phyloP scores from a whole-genome alignment of 176 grass and related monocot genomes.

The Avena sativa region DNA sequence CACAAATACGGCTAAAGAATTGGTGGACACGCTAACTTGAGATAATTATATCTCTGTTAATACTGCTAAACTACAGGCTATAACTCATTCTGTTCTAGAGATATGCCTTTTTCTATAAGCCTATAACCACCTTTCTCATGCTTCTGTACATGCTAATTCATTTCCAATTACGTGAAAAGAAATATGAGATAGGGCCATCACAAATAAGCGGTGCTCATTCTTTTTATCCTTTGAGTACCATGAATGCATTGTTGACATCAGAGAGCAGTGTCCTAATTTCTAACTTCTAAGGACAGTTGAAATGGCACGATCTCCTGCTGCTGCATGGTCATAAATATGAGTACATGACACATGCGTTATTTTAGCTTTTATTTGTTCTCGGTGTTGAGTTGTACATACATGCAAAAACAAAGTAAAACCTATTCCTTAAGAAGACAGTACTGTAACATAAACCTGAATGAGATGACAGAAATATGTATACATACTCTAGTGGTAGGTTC shows the following conservation, averaged over 20 bases:
- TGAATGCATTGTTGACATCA: neutral
- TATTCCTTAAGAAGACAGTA: slow-evolving; percentile 12
- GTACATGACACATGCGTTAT: neutral
- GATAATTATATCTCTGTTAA: neutral
- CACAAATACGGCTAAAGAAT: neutral
- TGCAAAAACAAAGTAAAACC: neutral
- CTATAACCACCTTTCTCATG: neutral
- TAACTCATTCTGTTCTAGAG: neutral
- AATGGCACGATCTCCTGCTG: neutral
- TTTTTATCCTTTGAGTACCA: neutral
- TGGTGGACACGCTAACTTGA: neutral
- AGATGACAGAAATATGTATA: neutral
- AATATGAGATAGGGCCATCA: neutral
- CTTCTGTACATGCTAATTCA: neutral
- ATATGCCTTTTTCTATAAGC: neutral
- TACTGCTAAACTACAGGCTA: neutral
- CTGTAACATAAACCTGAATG: neutral
- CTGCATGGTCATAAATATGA: neutral
- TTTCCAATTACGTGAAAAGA: slow-evolving; percentile 10
- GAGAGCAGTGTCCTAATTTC: slow-evolving; percentile 8
- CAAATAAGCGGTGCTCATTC: neutral
- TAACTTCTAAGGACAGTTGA: neutral
- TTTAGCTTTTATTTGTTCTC: neutral
- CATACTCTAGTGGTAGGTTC: neutral
- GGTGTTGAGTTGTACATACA: neutral